phyloP scores from a whole-genome alignment of 2,329 filamentous ascomycete genomes.

The Huntiella savannae region DNA sequence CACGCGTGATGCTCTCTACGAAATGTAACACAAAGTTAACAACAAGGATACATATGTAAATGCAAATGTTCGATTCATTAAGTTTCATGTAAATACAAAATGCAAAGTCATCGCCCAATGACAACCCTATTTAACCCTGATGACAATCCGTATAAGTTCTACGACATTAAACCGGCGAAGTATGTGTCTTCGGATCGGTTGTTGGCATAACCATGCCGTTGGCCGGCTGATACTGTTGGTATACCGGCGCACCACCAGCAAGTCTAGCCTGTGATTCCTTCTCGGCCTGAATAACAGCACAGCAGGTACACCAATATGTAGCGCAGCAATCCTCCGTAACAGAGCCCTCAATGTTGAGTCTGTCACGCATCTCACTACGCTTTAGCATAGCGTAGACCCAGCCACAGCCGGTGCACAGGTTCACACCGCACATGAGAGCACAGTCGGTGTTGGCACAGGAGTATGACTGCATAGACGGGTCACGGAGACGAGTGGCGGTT shows the following conservation, averaged over 20 bases:
- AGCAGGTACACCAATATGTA: constrained; percentile 37
- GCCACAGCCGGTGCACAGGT: constrained; percentile 23
- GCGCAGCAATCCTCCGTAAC: constrained; percentile 29
- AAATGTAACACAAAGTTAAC: too few relatives aligned
- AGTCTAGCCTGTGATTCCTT: constrained; percentile 27
- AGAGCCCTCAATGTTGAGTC: constrained; percentile 32
- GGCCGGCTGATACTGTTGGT: constrained; percentile 22
- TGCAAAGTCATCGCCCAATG: too few relatives aligned
- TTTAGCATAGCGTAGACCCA: constrained; percentile 33
- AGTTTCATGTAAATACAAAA: too few relatives aligned
- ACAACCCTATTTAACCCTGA: too few relatives aligned
- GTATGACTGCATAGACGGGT: constrained; percentile 23
- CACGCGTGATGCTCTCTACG: too few relatives aligned
- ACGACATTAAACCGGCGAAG: too few relatives aligned
- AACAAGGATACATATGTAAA: too few relatives aligned
- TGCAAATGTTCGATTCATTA: too few relatives aligned
- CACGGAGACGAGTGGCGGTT: constrained; percentile 25
- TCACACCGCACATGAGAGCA: constrained; percentile 21
- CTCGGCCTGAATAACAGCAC: constrained; percentile 37
- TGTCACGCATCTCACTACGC: constrained; percentile 32
- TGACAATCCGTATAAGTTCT: too few relatives aligned
- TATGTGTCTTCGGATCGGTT: background rate
- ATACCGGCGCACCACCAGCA: constrained; percentile 14
- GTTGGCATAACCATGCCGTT: constrained; percentile 21
- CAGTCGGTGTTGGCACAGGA: constrained; percentile 23